Evolutionary conservation across 805 yeast genomes (phyloP).

Genomic region (Ogataea glucozyma): DNA sequence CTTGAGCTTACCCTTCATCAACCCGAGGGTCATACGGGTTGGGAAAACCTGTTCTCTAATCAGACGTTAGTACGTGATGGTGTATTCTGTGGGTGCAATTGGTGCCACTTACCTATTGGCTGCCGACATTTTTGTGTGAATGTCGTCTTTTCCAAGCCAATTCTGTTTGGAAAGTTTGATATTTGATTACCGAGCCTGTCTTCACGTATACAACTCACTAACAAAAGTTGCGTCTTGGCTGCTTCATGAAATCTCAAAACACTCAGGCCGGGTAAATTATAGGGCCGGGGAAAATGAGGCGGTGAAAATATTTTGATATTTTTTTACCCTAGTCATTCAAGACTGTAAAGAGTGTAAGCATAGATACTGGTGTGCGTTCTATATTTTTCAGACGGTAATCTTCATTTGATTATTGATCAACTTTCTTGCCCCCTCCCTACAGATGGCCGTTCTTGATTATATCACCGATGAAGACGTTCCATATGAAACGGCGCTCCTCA

Average conservation of each 20-base stretch:
- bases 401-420: not conserved
- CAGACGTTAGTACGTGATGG: not conserved
- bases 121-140: slow-evolving; percentile 25
- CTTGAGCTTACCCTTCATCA: slow-evolving; percentile 93
- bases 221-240: slow-evolving; percentile 13
- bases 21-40: slow-evolving; percentile 93
- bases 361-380: too few relatives aligned
- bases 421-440: not conserved
- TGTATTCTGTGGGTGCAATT: too few relatives aligned
- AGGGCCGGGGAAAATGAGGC: slow-evolving; percentile 13
- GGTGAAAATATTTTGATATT: slow-evolving; percentile 2
- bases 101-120: slow-evolving; percentile 27
- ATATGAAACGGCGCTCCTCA: slow-evolving; percentile 39
- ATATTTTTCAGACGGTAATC: not conserved
- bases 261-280: not conserved
- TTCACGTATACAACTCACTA: slow-evolving; percentile 3
- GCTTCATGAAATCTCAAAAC: slow-evolving; percentile 10
- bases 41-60: slow-evolving; percentile 93
- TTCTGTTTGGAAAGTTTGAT: not conserved
- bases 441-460: slow-evolving; percentile 7
- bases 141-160: not conserved
- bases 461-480: slow-evolving; percentile 33
- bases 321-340: not conserved
- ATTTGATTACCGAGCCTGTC: too few relatives aligned
- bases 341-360: not conserved